Evolutionary conservation across 176 grass and related monocot species (phyloP).

Genomic region (Oryza coarctata): DNA sequence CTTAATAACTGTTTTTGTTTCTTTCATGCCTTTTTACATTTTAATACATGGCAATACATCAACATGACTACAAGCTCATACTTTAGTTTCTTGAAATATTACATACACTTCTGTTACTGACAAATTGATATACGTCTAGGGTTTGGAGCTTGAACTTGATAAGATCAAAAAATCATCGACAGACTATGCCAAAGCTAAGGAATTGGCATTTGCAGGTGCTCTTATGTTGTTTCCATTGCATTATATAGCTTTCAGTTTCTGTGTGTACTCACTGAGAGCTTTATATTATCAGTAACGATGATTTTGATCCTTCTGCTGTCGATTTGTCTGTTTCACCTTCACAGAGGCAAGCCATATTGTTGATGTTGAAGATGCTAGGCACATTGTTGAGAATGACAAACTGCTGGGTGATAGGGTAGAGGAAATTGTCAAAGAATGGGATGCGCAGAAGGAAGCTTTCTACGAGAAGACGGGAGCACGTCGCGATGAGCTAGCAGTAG

Average conservation of each 20-base stretch:
- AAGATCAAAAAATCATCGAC: constrained; percentile 64
- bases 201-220: constrained; percentile 59
- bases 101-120: constrained; percentile 4
- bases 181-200: constrained; percentile 70
- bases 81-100: not conserved
- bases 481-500: constrained; percentile 12
- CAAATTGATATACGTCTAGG: constrained; percentile 45
- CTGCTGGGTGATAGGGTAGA: constrained; percentile 49
- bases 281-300: not conserved
- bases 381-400: constrained; percentile 55
- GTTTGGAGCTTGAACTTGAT: constrained; percentile 56
- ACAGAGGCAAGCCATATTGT: constrained; percentile 47
- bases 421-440: constrained; percentile 67
- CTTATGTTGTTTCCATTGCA: not conserved
- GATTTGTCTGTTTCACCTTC: not conserved
- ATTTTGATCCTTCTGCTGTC: not conserved
- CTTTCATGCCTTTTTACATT: not conserved
- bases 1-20: too few species aligned
- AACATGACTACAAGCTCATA: not conserved
- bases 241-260: constrained; percentile 6
- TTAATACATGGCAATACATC: not conserved
- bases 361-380: constrained; percentile 49
- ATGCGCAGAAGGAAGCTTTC: constrained; percentile 66
- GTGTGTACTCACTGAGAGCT: not conserved
- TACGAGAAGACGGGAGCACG: constrained; percentile 67